phyloP scores from a whole-genome alignment of 163 green algal genomes.

The Volvox carteri region DNA sequence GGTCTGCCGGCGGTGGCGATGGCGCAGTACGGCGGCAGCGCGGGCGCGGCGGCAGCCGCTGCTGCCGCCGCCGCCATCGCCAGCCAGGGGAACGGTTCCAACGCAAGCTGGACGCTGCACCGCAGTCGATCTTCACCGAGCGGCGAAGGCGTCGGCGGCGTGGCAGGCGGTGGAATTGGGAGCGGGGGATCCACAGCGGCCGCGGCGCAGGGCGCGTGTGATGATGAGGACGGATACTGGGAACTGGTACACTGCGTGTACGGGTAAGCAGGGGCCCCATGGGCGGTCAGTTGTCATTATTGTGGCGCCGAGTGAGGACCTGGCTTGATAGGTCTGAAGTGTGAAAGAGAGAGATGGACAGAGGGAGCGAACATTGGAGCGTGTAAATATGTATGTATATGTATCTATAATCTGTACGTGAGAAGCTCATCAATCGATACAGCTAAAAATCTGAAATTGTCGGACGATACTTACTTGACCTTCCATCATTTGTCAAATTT shows the following conservation, averaged over 20 bases:
- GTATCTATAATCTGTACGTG: no score
- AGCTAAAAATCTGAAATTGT: no score
- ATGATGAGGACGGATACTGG: slow-evolving; percentile 43
- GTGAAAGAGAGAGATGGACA: no score
- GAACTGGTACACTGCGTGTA: slow-evolving; percentile 54
- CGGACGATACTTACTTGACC: no score
- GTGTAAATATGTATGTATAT: no score
- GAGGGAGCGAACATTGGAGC: no score
- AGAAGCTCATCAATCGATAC: no score
- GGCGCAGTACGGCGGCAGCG: background rate
- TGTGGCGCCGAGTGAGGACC: no score
- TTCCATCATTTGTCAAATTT: no score
- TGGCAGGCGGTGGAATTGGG: background rate
- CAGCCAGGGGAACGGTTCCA: background rate
- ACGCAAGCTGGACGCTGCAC: background rate
- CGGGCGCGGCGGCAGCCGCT: background rate
- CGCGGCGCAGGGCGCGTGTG: background rate
- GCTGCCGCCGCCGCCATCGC: background rate
- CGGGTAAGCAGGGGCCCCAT: slow-evolving; percentile 2
- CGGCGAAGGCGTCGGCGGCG: background rate
- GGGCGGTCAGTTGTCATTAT: no score
- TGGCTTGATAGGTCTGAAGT: no score
- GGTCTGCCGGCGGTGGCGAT: background rate
- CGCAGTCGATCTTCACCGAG: slow-evolving; percentile 1
- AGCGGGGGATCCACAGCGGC: background rate